A percentile compares a stretch with the other conserved stretches of the same genome.
Conservation (phyloP, 108 stramenopile species). For the Skeletonema potamos region DNA sequence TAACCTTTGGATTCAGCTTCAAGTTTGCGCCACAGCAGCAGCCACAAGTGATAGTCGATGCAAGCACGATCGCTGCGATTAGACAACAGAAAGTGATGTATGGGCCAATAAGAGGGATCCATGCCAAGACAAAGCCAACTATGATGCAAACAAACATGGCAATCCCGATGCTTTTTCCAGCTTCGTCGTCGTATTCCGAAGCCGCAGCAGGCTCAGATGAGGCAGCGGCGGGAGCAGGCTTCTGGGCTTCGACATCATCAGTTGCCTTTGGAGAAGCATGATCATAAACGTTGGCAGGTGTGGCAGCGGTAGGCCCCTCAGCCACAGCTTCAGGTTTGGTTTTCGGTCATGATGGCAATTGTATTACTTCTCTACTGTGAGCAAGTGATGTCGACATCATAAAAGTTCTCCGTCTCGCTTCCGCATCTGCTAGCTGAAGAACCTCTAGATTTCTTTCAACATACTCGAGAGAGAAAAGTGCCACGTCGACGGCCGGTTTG, state of each 20-base stretch:
- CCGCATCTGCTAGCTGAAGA: too few species aligned
- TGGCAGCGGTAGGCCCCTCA: too few species aligned
- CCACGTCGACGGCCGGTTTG: too few species aligned
- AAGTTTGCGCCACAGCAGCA: conserved; percentile 16
- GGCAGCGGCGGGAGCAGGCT: background rate
- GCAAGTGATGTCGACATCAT: too few species aligned
- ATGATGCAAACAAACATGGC: conserved; percentile 5
- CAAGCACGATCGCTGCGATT: conserved; percentile 4
- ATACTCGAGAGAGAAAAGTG: too few species aligned
- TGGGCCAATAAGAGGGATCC: background rate
- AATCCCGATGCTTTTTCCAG: background rate
- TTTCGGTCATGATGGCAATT: too few species aligned
- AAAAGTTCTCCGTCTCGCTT: too few species aligned
- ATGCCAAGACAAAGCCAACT: background rate
- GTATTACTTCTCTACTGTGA: too few species aligned
- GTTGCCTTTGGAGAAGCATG: too few species aligned
- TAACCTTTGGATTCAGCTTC: conserved; percentile 17
- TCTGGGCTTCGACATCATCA: conserved; percentile 9
- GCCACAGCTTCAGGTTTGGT: too few species aligned
- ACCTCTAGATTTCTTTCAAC: too few species aligned
- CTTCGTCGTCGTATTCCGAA: background rate
- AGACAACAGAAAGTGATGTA: background rate
- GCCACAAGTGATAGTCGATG: conserved; percentile 14
- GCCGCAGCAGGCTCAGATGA: background rate
- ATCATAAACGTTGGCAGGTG: too few species aligned